Base-by-base conservation (phyloP, 2,329 filamentous ascomycete genomes). In the Fusarium tupiense region DNA sequence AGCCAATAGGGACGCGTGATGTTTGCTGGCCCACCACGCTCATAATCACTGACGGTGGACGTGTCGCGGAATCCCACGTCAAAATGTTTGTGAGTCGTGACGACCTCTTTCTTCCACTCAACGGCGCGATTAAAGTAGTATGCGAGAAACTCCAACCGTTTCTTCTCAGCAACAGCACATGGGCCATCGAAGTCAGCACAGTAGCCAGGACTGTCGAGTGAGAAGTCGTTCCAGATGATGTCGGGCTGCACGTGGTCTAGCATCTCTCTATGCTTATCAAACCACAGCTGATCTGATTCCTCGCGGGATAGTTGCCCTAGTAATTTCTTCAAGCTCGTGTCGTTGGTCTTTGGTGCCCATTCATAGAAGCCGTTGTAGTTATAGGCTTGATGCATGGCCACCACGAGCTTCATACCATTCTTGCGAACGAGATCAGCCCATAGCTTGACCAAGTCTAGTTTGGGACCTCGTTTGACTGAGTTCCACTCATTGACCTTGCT, bases 401-500 rank as follows among this genome's bases (percentile, higher is more conserved):
- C 49, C 7, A 70, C 40, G 10, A 70, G 67, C 17, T 70, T 70
- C 67, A 70, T 70, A 4, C 40, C 67, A 1, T 70, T 66, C n/a
- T 71, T 35, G 3, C 66, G 19, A 1, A 69, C 64, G 2, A 69
- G 56, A 12, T 40, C 41, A 4, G 66, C 66, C 64, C 64, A 69
- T 0, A 69, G 14, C 37, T 69, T 69, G 10, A 69, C 56, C 22
- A 69, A 38, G 14, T 69, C 66, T 8, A 70, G 11, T 3, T 66
- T 70, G 0, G 67, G 67, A 5, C 67, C 67, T 16, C 37, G 13
- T 6, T 71, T 58, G 20, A 70, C 67, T 2, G 67, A 49, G 11
- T 70, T 70, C 67, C 67, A 70, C 31, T 70, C 53, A 2, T 70
- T 70, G 38, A 71, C 67, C 14, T 59, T 61, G 11, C 67, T 70